Percentiles rank a stretch among this genome's conserved stretches.
phyloP scores from a whole-genome alignment of 768 basidiomycete species.

The Coprinopsis strossmayeri region DNA sequence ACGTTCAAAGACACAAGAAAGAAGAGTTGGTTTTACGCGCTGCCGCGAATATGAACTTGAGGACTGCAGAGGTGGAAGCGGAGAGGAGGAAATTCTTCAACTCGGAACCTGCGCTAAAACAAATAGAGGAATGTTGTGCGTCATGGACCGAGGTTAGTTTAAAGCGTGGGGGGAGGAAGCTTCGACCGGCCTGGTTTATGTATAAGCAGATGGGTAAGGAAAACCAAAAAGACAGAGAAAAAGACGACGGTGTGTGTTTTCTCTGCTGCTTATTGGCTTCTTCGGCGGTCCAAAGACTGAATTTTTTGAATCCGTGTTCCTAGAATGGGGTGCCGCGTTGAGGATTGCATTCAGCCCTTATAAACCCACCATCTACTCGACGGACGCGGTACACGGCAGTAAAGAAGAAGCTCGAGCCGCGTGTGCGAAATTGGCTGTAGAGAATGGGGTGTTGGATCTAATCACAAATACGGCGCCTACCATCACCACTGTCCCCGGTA shows the following conservation, averaged over 20 bases:
- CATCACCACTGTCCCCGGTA: constrained; percentile 9
- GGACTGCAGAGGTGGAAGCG: too few species aligned
- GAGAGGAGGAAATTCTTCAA: constrained; percentile 10
- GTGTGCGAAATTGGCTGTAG: constrained; percentile 49
- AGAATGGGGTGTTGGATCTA: constrained; percentile 50
- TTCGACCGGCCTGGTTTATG: too few species aligned
- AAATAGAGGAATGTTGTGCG: constrained; percentile 48
- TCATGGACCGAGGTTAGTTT: constrained; percentile 50
- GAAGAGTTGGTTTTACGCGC: constrained; percentile 24
- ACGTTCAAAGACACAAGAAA: constrained; percentile 26
- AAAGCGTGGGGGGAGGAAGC: constrained; percentile 48
- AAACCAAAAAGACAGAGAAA: too few species aligned
- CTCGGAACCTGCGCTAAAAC: constrained; percentile 21
- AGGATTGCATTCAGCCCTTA: constrained; percentile 47
- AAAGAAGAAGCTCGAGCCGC: constrained; percentile 39
- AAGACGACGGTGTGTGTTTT: constrained; percentile 34
- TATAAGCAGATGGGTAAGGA: too few species aligned
- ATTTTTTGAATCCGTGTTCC: neutral
- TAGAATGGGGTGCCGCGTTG: constrained; percentile 51
- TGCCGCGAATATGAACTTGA: constrained; percentile 16
- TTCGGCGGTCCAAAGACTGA: neutral
- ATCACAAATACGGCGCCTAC: constrained; percentile 44
- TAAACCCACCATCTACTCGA: constrained; percentile 45
- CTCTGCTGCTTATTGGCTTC: constrained; percentile 1
- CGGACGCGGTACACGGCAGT: constrained; percentile 35